Conservation (phyloP, 148 eudicot species). For the Camellia japonica region DNA sequence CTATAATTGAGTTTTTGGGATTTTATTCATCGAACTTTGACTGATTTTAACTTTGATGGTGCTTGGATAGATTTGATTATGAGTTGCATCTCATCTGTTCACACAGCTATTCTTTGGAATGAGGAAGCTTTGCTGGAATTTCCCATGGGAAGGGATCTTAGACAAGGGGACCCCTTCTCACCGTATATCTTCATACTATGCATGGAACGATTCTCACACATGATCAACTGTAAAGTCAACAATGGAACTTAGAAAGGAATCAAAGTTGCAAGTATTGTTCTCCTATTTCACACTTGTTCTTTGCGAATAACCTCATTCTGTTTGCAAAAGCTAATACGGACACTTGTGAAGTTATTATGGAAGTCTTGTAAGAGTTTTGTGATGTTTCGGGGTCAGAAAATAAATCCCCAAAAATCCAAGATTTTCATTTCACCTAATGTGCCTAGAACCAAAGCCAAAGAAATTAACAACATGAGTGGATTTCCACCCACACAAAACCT, state of each 20-base stretch:
- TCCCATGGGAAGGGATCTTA: background rate
- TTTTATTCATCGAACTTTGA: background rate
- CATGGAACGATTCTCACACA: background rate
- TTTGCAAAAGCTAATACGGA: background rate
- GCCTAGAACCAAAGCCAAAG: background rate
- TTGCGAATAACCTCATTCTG: background rate
- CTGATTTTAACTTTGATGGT: background rate
- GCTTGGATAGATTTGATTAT: background rate
- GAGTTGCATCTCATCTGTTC: background rate
- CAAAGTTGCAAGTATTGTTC: background rate
- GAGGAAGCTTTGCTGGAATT: background rate
- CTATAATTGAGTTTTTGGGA: background rate
- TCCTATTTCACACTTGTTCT: background rate
- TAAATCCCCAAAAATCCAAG: background rate
- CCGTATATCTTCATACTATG: background rate
- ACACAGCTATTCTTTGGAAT: background rate
- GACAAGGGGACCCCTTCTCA: background rate
- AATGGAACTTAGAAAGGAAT: background rate
- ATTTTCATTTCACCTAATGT: background rate
- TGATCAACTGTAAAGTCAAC: background rate
- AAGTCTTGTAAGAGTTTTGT: background rate
- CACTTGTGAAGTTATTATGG: background rate
- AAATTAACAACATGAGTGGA: background rate
- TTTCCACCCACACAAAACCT: background rate
- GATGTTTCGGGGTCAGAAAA: background rate